Evolutionary conservation across 371 early-diverging fungal genomes (phyloP), one percentile per base, ranked within the genome.

Genomic region (Syncephalastrum sp.): DNA sequence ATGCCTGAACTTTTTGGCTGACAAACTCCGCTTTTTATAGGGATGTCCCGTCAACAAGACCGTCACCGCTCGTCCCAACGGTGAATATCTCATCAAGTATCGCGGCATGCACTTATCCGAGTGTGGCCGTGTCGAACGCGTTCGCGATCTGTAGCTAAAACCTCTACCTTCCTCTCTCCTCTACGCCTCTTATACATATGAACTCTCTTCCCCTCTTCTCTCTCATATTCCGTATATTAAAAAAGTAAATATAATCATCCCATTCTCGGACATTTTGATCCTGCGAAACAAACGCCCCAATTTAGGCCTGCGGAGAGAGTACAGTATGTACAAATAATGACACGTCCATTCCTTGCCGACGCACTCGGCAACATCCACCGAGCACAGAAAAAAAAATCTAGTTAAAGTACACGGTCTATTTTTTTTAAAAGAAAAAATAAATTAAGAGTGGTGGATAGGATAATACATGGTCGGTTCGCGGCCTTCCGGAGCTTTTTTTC

Each of bases 1-100:
- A 53, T 67, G 68, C 61, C 65, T 69, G 69, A 69, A 63, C 54
- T 61, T 72, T 68, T 68, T 67, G 61, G 62, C 47, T 19, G 8
- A 47, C 29, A 14, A 8, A 16, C 47, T 42, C 21, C 41, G 23
- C 24, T 45, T n/a, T 25, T 25, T 49, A 19, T 53, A 77, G 75
- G 78, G 78, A 21, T 77, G 78, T 46, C 65, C 74, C 50, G 85
- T 85, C n/a, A 85, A 85, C 57, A 85, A 83, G 54, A 85, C 86
- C 1, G 86, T 85, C 21, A 85, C 83, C 14, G 81, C 75, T 29
- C 65, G 75, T 53, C 78, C 77, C 16, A 78, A 75, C 51, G 84
- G 84, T 23, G 84, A 80, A 25, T 85, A 79, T 49, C 60, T 82
- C 27, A 83, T 83, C 48, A 85, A 83, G 54, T 83, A 82, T 59